phyloP scores from a whole-genome alignment of 129 eudicot genomes.

The Glebionis coronaria region DNA sequence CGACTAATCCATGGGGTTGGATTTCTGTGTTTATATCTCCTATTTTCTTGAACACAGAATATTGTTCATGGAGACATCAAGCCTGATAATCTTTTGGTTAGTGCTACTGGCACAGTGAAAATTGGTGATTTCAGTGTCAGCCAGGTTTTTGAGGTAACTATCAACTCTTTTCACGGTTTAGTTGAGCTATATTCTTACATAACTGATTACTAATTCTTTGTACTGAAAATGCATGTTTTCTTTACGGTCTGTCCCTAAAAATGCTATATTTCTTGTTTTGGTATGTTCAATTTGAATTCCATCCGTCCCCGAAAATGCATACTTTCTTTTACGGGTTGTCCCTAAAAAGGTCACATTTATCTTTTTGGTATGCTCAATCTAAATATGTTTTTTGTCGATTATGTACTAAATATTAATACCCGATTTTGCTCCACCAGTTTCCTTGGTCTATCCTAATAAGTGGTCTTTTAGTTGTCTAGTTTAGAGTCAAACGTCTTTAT shows the following conservation, averaged over 20 bases:
- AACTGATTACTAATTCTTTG: too few relatives aligned
- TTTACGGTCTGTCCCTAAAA: too few relatives aligned
- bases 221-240: too few relatives aligned
- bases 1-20: too few relatives aligned
- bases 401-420: too few relatives aligned
- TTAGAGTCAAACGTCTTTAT: too few relatives aligned
- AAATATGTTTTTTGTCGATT: too few relatives aligned
- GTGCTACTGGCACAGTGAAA: conserved; percentile 78
- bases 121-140: conserved; percentile 96
- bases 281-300: background rate
- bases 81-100: conserved; percentile 90
- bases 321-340: conserved; percentile 3
- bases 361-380: background rate
- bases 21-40: conserved; percentile 8
- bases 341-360: background rate
- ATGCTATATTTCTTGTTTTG: too few relatives aligned
- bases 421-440: too few relatives aligned
- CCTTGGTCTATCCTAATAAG: too few relatives aligned
- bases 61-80: conserved; percentile 95
- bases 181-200: background rate
- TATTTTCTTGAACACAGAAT: conserved; percentile 48
- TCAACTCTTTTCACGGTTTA: conserved; percentile 1
- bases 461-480: too few relatives aligned
- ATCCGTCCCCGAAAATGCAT: background rate
- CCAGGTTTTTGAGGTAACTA: conserved; percentile 91